Conservation (phyloP, 2,329 filamentous ascomycete genomes). For the Epichloe hybrida region DNA sequence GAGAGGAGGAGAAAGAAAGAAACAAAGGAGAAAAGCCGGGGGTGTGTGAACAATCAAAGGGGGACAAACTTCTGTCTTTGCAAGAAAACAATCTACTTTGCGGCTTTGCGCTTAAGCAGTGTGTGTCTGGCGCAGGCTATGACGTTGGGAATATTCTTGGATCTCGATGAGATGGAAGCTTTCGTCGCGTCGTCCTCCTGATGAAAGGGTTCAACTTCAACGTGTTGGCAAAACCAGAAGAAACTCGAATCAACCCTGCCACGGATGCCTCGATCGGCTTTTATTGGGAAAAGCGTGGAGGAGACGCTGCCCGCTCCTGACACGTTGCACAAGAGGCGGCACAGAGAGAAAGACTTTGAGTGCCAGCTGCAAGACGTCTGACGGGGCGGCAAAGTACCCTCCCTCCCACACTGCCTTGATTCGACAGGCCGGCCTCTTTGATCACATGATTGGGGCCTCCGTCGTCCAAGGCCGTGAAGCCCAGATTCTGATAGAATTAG, state of each 20-base stretch:
- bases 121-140: not conserved
- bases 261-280: not conserved
- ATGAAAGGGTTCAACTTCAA: not conserved
- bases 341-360: not conserved
- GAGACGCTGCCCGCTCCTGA: not conserved
- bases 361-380: not conserved
- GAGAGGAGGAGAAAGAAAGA: not conserved
- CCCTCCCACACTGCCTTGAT: conserved; percentile 8
- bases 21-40: not conserved
- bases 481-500: not conserved
- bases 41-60: too few relatives aligned
- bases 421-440: conserved; percentile 2
- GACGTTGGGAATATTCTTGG: not conserved
- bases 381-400: conserved; percentile 5
- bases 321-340: not conserved
- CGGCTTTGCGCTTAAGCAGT: not conserved
- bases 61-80: not conserved
- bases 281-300: conserved; percentile 2
- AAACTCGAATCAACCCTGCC: not conserved
- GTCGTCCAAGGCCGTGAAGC: not conserved
- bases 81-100: not conserved
- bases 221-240: not conserved
- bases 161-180: not conserved
- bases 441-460: conserved; percentile 11
- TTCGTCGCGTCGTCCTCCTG: not conserved